Percentiles rank a stretch among this genome's conserved stretches.
These are phyloP conservation scores for Sphaerulina vaccinii DNA, from an alignment of 2,329 filamentous ascomycete species.

Conservation along the genomic window DNA sequence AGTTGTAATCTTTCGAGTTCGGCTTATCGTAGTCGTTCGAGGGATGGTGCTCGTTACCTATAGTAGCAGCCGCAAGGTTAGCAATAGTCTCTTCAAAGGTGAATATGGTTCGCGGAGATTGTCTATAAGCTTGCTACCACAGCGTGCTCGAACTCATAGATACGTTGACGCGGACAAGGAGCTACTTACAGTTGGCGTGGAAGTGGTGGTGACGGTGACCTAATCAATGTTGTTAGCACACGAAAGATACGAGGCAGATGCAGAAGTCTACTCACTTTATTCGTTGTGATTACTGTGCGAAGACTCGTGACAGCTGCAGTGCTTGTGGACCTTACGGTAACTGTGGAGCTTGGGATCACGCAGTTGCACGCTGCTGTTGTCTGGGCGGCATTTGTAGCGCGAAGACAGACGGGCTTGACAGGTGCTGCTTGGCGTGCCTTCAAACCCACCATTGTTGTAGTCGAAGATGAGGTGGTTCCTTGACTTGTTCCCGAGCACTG, in stretches of 20 bases:
- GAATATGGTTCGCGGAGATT: no score
- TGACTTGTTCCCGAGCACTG: not conserved
- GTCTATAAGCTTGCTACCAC: no score
- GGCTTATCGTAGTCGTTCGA: not conserved
- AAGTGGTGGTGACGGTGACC: not conserved
- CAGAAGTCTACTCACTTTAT: no score
- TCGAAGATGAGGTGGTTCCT: not conserved
- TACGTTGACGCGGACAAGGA: no score
- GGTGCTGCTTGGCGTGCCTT: slow-evolving; percentile 1
- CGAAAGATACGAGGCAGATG: not conserved
- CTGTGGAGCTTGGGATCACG: slow-evolving; percentile 7
- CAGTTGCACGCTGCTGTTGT: slow-evolving; percentile 7
- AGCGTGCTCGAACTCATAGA: no score
- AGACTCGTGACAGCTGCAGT: not conserved
- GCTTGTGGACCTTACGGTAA: not conserved
- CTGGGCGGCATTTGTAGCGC: not conserved
- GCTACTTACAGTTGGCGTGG: not conserved
- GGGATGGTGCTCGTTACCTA: not conserved
- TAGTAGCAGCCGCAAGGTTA: no score
- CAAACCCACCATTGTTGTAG: no score
- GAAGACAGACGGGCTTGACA: not conserved
- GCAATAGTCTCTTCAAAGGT: no score
- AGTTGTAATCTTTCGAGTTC: not conserved
- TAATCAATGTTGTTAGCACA: not conserved
- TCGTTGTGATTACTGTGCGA: not conserved